phyloP scores from a whole-genome alignment of 352 stramenopile species.

The Pythium aristosporum region DNA sequence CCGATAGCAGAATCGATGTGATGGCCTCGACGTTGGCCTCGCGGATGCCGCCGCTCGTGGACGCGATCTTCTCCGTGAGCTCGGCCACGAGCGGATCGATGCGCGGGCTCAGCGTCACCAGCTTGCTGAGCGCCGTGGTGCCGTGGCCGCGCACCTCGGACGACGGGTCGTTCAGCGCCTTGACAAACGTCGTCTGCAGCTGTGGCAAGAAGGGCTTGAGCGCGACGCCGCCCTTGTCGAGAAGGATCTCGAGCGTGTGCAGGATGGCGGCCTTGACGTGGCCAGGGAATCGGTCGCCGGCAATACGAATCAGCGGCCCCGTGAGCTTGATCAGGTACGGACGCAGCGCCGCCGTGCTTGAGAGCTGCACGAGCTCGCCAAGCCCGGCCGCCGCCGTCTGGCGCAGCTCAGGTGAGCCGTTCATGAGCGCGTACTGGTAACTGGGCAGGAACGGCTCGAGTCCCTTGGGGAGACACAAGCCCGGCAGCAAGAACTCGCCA shows the following conservation, averaged over 20 bases:
- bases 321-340: slow-evolving; percentile 98
- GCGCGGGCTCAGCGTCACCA: slow-evolving; percentile 93
- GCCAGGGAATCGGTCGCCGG: slow-evolving; percentile 97
- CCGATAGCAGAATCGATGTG: slow-evolving; percentile 55
- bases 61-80: slow-evolving; percentile 82
- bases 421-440: slow-evolving; percentile 98
- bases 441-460: slow-evolving; percentile 97
- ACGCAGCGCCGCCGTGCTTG: slow-evolving; percentile 84
- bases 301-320: slow-evolving; percentile 97
- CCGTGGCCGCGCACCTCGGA: slow-evolving; percentile 91
- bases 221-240: slow-evolving; percentile 95
- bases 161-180: slow-evolving; percentile 97
- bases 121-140: slow-evolving; percentile 89
- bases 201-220: slow-evolving; percentile 99
- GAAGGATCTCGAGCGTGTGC: slow-evolving; percentile 95
- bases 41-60: slow-evolving; percentile 65
- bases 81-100: slow-evolving; percentile 97
- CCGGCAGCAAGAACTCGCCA: slow-evolving; percentile 77
- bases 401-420: slow-evolving; percentile 87
- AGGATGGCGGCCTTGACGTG: slow-evolving; percentile 98
- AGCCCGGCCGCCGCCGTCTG: slow-evolving; percentile 94
- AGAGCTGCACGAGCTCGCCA: slow-evolving; percentile 96
- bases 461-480: slow-evolving; percentile 80
- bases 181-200: slow-evolving; percentile 99
- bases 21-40: slow-evolving; percentile 79